These are phyloP conservation scores for Toxicodendron radicans DNA, from an alignment of 345 rosid species.

Conservation along the genomic window DNA sequence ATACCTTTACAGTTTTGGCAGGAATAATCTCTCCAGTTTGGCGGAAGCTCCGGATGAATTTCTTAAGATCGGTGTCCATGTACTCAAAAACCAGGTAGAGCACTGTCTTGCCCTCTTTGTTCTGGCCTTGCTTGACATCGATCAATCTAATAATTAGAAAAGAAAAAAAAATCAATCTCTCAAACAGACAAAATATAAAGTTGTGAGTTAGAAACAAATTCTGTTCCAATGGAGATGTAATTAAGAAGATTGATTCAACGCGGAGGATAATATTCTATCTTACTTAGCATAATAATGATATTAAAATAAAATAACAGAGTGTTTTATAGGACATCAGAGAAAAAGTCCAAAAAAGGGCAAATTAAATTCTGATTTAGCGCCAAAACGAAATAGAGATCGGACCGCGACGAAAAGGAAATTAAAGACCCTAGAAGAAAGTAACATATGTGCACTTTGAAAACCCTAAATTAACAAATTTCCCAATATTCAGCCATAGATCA, in stretches of 20 bases:
- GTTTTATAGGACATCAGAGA: no score
- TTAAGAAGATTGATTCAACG: no score
- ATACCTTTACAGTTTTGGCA: slow-evolving; percentile 51
- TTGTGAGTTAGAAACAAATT: no score
- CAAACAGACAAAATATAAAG: not conserved
- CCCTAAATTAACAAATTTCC: no score
- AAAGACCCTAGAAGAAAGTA: not conserved
- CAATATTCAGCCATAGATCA: no score
- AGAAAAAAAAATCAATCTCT: not conserved
- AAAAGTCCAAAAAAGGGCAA: no score
- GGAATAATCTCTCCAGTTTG: slow-evolving; percentile 62
- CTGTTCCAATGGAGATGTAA: no score
- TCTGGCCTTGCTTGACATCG: slow-evolving; percentile 92
- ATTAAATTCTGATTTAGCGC: no score
- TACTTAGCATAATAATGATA: no score
- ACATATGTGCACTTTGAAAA: not conserved
- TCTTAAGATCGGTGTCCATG: slow-evolving; percentile 92
- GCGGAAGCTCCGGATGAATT: slow-evolving; percentile 73
- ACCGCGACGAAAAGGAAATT: not conserved
- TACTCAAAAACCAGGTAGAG: slow-evolving; percentile 89
- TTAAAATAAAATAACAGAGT: no score
- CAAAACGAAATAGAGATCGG: no score
- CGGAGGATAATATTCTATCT: no score
- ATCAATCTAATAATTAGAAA: slow-evolving; percentile 45
- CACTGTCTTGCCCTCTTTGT: slow-evolving; percentile 89